These are phyloP conservation scores for Breviolum minutum DNA, from an alignment of 73 alveolate genomes.

Conservation along the genomic window DNA sequence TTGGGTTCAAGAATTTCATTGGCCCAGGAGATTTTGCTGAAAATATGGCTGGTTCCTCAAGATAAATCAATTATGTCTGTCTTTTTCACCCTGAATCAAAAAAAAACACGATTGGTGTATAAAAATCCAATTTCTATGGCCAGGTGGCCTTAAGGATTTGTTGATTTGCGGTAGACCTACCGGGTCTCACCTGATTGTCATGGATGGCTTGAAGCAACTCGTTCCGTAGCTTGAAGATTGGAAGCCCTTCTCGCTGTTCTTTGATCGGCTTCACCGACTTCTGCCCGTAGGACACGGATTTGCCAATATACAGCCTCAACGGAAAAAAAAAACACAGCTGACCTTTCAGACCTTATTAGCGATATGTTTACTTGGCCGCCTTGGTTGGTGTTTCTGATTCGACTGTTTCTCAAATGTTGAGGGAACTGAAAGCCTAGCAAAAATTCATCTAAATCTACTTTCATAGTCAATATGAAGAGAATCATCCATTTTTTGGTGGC, in stretches of 20 bases:
- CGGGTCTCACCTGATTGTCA: slow-evolving; percentile 54
- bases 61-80: not conserved
- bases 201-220: slow-evolving; percentile 97
- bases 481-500: not conserved
- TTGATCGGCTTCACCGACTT: slow-evolving; percentile 82
- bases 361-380: too few species aligned
- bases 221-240: slow-evolving; percentile 98
- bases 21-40: too few species aligned
- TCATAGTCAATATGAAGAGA: too few species aligned
- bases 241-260: slow-evolving; percentile 97
- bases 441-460: not conserved
- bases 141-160: too few species aligned
- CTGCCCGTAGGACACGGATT: slow-evolving; percentile 94
- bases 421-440: not conserved
- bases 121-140: not conserved
- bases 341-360: not conserved
- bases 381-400: not conserved
- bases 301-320: slow-evolving; percentile 94
- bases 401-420: not conserved
- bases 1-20: too few species aligned
- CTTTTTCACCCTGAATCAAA: not conserved
- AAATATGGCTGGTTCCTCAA: too few species aligned
- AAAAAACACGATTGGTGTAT: too few species aligned
- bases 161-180: not conserved
- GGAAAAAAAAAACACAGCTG: not conserved